Evolutionary conservation across 2,329 filamentous ascomycete species (phyloP), one percentile per base, ranked within the genome.

Genomic region (Nemania sp.): DNA sequence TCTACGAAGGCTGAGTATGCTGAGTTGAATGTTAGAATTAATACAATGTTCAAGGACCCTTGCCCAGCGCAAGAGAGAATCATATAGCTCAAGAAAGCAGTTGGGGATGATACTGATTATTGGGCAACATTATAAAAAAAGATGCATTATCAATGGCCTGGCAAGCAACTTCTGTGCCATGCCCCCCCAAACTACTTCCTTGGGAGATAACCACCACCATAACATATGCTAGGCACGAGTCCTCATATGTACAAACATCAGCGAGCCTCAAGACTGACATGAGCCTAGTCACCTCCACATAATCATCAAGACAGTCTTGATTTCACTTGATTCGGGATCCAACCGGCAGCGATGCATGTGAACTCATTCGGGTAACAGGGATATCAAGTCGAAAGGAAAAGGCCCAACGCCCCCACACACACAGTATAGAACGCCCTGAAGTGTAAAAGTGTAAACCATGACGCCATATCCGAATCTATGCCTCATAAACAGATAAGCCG

Each of bases 391-490:
- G 58, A 53, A 45, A 64, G 35, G 15, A 38, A 61, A 51, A 41
- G 38, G 49, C 54, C 60, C 20, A 70, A 62, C 58, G 66, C 65
- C 60, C 32, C 55, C 64, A 18, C 58, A 57, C n/a, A 56, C 63
- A 70, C 64, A 69, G 47, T 63, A 62, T 62, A 62, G 56, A 75
- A 75, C 71, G 71, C 73, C 73, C 56, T 62, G 49, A 62, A 58
- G 43, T 73, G 62, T 67, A 64, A 45, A 62, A 58, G 43, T 73
- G 62, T 67, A 57, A 71, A 64, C 65, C 64, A 64, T 70, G 52
- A 70, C 66, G 70, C 71, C 66, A 38, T 49, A 62, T 38, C 69
- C 64, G 67, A 72, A 69, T 76, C 75, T 76, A 76, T 75, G 70
- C 69, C 66, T 62, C 68, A 62, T 29, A 71, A 66, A 71, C 61